phyloP scores from a whole-genome alignment of 1,284 basidiomycete species.

The Cerioporus squamosus region DNA sequence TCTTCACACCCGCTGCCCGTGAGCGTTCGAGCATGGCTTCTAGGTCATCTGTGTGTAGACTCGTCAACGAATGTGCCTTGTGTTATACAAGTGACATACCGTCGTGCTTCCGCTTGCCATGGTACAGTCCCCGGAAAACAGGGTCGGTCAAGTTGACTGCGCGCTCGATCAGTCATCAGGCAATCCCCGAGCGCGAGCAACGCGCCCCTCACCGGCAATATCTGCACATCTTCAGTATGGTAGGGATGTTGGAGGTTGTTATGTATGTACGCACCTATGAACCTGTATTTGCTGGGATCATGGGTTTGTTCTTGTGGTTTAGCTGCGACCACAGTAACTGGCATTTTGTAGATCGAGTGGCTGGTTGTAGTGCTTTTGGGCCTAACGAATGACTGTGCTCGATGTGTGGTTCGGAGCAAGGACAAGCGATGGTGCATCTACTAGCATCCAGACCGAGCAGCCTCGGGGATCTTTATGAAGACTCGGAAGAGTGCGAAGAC shows the following conservation, averaged over 20 bases:
- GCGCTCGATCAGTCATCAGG: not conserved
- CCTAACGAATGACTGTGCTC: too few species aligned
- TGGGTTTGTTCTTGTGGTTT: slow-evolving; percentile 24
- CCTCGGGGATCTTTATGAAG: too few species aligned
- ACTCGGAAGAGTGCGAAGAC: too few species aligned
- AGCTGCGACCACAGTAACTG: slow-evolving; percentile 32
- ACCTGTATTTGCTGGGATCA: slow-evolving; percentile 31
- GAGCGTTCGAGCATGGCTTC: slow-evolving; percentile 65
- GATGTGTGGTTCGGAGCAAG: too few species aligned
- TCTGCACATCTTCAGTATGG: slow-evolving; percentile 32
- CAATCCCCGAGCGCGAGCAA: too few species aligned
- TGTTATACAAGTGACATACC: slow-evolving; percentile 36
- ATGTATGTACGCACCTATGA: slow-evolving; percentile 39
- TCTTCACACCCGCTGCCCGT: slow-evolving; percentile 65
- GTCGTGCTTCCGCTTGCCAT: slow-evolving; percentile 56
- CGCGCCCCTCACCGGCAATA: slow-evolving; percentile 43
- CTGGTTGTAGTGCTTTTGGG: not conserved
- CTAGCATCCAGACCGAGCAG: too few species aligned
- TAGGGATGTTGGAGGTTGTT: too few species aligned
- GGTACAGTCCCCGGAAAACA: slow-evolving; percentile 60
- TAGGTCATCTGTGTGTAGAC: slow-evolving; percentile 62
- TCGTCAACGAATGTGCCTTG: too few species aligned
- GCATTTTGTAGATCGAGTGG: slow-evolving; percentile 24
- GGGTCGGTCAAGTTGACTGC: slow-evolving; percentile 67
- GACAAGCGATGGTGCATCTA: too few species aligned